Conservation (phyloP, 768 basidiomycete genomes). For the Psilocybe cubensis region DNA sequence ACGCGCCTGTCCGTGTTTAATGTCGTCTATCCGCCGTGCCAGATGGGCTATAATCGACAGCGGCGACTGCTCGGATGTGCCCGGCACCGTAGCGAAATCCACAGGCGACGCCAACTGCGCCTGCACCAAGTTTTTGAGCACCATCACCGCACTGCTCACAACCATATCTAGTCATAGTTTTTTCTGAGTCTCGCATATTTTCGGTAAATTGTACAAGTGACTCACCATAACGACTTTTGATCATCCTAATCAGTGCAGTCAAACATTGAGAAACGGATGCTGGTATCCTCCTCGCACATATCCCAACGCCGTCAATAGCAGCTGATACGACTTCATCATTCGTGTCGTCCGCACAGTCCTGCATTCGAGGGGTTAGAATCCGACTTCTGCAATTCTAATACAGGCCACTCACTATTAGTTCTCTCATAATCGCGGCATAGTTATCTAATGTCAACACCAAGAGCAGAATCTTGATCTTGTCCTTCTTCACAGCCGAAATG, state of each 20-base stretch:
- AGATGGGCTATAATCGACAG: conserved; percentile 78
- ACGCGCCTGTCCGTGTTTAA: conserved; percentile 77
- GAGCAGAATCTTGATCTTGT: conserved; percentile 79
- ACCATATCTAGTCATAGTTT: conserved; percentile 61
- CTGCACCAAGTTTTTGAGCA: conserved; percentile 85
- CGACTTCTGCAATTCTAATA: not conserved
- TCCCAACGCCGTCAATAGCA: conserved; percentile 80
- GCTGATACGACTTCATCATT: conserved; percentile 73
- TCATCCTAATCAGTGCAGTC: conserved; percentile 75
- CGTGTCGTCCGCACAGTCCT: conserved; percentile 85
- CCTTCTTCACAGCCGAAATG: conserved; percentile 62
- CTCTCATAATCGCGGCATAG: conserved; percentile 71
- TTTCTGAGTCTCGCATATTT: not conserved
- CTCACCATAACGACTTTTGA: conserved; percentile 76
- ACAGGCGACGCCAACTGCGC: conserved; percentile 48
- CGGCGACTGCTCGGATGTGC: conserved; percentile 42
- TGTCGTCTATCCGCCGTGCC: conserved; percentile 76
- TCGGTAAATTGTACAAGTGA: conserved; percentile 2
- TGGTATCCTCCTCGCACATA: conserved; percentile 69
- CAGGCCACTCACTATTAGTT: conserved; percentile 76
- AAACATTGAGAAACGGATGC: conserved; percentile 75
- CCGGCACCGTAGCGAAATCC: conserved; percentile 23
- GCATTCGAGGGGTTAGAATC: not conserved
- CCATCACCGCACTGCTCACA: conserved; percentile 81
- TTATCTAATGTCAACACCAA: conserved; percentile 68